Evolutionary conservation across 2,329 filamentous ascomycete species (phyloP).

Genomic region (Xylaria sp.): DNA sequence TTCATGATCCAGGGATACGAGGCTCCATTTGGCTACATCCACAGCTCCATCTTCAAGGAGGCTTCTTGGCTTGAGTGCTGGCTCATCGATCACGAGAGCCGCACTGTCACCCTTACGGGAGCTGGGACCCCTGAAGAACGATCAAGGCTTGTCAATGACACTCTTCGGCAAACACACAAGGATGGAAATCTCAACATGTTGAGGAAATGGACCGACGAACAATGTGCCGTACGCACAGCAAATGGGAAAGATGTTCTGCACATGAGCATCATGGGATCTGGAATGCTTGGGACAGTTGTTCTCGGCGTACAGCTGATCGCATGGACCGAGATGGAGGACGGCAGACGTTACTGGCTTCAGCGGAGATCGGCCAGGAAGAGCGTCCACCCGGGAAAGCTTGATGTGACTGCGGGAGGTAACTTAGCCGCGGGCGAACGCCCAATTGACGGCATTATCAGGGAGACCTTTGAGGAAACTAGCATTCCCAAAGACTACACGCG

Average conservation of each 20-base stretch:
- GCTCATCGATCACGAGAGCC: background rate
- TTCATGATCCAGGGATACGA: background rate
- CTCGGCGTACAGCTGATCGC: background rate
- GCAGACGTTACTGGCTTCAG: background rate
- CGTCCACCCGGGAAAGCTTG: background rate
- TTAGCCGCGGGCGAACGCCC: background rate
- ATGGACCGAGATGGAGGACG: background rate
- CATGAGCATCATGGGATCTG: background rate
- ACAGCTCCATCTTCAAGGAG: background rate
- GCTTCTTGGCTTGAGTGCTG: background rate
- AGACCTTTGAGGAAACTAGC: background rate
- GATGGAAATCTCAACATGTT: background rate
- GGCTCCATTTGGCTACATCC: background rate
- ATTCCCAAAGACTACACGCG: background rate
- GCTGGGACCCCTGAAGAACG: background rate
- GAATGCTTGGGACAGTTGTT: background rate
- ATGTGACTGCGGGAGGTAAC: background rate
- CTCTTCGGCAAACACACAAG: background rate
- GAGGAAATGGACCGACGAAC: background rate
- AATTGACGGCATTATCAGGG: background rate
- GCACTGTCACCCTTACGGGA: background rate
- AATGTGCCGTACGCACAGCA: background rate
- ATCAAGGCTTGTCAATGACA: background rate
- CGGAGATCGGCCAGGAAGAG: background rate
- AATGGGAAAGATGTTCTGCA: background rate